phyloP scores from a whole-genome alignment of 2,329 filamentous ascomycete species.

The Aspergillus sp. region DNA sequence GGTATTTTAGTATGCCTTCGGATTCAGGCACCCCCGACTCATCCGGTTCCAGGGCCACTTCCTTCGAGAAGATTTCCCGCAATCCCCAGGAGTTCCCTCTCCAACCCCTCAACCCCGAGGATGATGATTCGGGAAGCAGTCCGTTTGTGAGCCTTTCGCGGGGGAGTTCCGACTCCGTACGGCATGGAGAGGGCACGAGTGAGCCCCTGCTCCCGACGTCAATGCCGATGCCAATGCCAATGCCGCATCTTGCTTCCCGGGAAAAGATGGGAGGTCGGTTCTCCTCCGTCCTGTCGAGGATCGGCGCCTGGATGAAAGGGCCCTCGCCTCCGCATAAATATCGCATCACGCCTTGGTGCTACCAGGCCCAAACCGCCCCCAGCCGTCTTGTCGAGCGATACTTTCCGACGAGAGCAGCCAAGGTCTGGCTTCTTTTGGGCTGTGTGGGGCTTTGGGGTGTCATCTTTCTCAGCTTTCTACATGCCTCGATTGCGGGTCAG shows the following conservation, averaged over 20 bases:
- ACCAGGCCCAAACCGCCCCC: constrained; percentile 33
- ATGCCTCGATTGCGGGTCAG: constrained; percentile 30
- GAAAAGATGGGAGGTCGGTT: constrained; percentile 12
- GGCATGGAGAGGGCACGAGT: constrained; percentile 14
- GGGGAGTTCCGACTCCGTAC: constrained; percentile 20
- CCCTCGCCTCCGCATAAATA: constrained; percentile 33
- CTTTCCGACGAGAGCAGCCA: constrained; percentile 24
- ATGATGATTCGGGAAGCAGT: constrained; percentile 5
- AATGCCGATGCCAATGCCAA: constrained; percentile 13
- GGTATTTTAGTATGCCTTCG: not conserved
- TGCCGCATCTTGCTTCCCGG: not conserved
- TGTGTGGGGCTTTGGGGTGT: constrained; percentile 32
- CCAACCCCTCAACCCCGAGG: constrained; percentile 4
- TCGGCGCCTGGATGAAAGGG: constrained; percentile 29
- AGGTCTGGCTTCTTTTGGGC: constrained; percentile 26
- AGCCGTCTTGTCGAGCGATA: constrained; percentile 31
- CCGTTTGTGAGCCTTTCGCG: constrained; percentile 14
- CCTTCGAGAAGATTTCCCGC: constrained; percentile 11
- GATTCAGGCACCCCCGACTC: not conserved
- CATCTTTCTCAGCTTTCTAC: constrained; percentile 33
- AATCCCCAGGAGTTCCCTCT: constrained; percentile 4
- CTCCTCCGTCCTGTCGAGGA: constrained; percentile 24
- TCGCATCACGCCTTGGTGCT: constrained; percentile 35
- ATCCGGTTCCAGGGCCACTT: constrained; percentile 9
- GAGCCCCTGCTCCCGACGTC: constrained; percentile 24